Conservation (phyloP, 2,329 filamentous ascomycete species). For the Nemania sp. region DNA sequence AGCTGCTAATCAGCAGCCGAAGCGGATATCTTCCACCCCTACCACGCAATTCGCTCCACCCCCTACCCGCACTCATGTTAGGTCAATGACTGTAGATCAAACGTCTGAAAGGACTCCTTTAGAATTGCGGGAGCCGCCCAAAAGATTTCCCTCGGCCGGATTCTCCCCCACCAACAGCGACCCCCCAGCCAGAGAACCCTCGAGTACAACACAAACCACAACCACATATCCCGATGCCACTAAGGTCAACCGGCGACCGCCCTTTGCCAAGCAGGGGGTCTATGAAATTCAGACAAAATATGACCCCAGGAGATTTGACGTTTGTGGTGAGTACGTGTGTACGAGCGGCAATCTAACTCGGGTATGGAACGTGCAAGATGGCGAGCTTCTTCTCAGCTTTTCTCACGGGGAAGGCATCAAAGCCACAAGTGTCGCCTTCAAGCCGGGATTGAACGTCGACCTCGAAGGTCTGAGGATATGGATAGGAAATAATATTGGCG, state of each 20-base stretch:
- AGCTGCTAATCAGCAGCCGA: constrained; percentile 35
- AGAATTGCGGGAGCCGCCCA: constrained; percentile 45
- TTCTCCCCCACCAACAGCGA: constrained; percentile 26
- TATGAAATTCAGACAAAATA: constrained; percentile 82
- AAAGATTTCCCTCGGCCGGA: constrained; percentile 30
- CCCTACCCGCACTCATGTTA: constrained; percentile 49
- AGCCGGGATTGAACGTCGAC: constrained; percentile 75
- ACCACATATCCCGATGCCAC: constrained; percentile 83
- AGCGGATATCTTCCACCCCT: constrained; percentile 53
- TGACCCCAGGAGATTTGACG: constrained; percentile 82
- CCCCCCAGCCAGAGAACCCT: constrained; percentile 30
- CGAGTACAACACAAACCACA: constrained; percentile 52
- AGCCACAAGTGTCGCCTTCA: constrained; percentile 81
- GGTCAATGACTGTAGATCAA: constrained; percentile 56
- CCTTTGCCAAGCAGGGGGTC: constrained; percentile 72
- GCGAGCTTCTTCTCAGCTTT: constrained; percentile 79
- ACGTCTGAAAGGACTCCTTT: constrained; percentile 45
- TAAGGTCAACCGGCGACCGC: constrained; percentile 81
- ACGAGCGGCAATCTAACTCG: constrained; percentile 85
- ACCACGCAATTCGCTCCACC: constrained; percentile 49
- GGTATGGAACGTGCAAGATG: constrained; percentile 84
- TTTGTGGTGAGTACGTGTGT: constrained; percentile 86
- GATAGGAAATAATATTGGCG: constrained; percentile 87
- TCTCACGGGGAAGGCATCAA: constrained; percentile 84
- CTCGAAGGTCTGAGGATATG: constrained; percentile 83